A percentile compares a stretch with the other conserved stretches of the same genome.
Conservation (phyloP, 2,329 filamentous ascomycete species). For the Aureobasidium sp. region DNA sequence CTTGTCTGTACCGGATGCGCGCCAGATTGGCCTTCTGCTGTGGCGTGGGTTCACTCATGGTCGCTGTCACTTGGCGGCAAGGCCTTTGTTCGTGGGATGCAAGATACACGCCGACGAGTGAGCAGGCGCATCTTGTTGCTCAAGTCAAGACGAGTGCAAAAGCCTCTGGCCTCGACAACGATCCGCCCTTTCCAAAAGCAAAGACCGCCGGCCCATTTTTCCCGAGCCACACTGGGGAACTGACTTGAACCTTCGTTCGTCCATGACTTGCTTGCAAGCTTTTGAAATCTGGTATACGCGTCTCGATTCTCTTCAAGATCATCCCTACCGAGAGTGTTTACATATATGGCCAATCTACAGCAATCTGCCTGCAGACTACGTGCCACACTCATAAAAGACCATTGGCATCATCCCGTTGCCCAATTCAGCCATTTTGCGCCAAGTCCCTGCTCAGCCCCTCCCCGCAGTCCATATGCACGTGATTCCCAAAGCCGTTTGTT, state of each 20-base stretch:
- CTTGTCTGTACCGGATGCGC: constrained; percentile 61
- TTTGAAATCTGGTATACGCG: background rate
- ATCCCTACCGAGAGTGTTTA: no score
- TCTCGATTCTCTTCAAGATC: background rate
- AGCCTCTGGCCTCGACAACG: background rate
- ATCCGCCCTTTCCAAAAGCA: background rate
- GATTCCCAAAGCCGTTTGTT: no score
- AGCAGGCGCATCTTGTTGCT: background rate
- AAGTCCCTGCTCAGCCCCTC: background rate
- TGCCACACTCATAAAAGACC: background rate
- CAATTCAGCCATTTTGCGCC: background rate
- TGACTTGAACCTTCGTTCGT: background rate
- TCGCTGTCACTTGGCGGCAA: background rate
- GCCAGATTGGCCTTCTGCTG: constrained; percentile 38
- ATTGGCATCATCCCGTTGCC: background rate
- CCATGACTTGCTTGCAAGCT: background rate
- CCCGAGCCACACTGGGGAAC: background rate
- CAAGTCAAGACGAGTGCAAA: background rate
- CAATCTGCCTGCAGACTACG: background rate
- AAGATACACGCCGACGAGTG: background rate
- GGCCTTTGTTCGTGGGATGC: background rate
- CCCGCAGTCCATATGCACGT: background rate
- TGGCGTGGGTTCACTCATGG: constrained; percentile 4
- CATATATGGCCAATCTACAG: background rate
- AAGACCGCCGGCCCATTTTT: background rate